A percentile compares a stretch with the other conserved stretches of the same genome.
Conservation (phyloP, 1,139 yeast species). For the Chernovozyma aurita region DNA sequence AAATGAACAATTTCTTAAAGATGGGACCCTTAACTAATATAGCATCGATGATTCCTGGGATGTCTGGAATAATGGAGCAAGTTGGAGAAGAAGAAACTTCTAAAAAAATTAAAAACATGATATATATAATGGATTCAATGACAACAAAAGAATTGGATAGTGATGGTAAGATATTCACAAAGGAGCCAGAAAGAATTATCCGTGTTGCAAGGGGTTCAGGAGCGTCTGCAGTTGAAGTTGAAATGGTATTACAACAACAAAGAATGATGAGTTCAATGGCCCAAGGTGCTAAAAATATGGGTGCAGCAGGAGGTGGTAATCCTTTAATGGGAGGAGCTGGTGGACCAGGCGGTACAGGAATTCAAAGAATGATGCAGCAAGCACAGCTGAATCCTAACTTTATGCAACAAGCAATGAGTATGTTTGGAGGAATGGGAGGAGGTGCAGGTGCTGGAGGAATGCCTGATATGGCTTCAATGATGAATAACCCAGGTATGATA, state of each 20-base stretch:
- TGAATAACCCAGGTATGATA: constrained; percentile 43
- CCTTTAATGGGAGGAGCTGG: constrained; percentile 42
- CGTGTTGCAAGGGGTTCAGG: constrained; percentile 98
- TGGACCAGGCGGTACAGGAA: constrained; percentile 27
- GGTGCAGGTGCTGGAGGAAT: constrained; percentile 58
- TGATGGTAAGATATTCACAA: constrained; percentile 78
- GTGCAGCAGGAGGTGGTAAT: constrained; percentile 37
- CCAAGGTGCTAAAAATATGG: constrained; percentile 54
- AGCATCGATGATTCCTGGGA: constrained; percentile 95
- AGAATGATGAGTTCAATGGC: constrained; percentile 96
- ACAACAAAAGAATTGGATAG: constrained; percentile 85
- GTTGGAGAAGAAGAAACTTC: constrained; percentile 90
- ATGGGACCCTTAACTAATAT: constrained; percentile 95
- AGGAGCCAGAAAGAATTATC: constrained; percentile 79
- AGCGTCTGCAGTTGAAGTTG: constrained; percentile 87
- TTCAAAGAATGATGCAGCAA: constrained; percentile 47
- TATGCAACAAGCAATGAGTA: constrained; percentile 51
- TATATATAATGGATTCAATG: constrained; percentile 94
- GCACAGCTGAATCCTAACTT: constrained; percentile 49
- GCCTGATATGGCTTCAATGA: constrained; percentile 51
- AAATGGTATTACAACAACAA: constrained; percentile 87
- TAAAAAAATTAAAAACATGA: constrained; percentile 78
- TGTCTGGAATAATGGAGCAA: constrained; percentile 78
- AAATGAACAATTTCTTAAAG: constrained; percentile 90
- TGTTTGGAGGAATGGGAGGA: constrained; percentile 51